Base-by-base conservation (phyloP, 805 yeast species). In the Candida ascalaphidarum region DNA sequence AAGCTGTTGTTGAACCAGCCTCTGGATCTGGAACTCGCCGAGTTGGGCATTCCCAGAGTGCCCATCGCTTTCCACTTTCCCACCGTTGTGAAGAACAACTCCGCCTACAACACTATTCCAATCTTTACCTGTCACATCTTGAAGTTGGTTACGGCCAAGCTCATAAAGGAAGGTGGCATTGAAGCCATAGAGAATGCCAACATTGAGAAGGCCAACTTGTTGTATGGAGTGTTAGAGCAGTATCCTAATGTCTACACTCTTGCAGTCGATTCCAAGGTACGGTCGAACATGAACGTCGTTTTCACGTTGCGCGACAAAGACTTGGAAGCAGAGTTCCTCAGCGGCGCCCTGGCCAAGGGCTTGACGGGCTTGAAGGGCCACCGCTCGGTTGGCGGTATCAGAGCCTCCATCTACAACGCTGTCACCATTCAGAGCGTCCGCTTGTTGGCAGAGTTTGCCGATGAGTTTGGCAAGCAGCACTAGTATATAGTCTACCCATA, bases 21-120 rank as follows among this genome's bases (percentile, higher is more conserved):
- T 3, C 41, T 74, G 3, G 82, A 75, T 38, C 79, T 62, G 2
- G 77, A 75, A 40, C 63, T 86, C 43, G 62, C 52, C 24, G 57
- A 60, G 21, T 58, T 77, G 28, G 72, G 72, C 11, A 52, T 84
- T n/a, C 94, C 96, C 9, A 59, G 88, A 33, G 63, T 81, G 1
- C 98, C 99, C 40, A 81, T 86, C 46, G 94, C 95, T 3, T 73
- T 81, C 58, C 88, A 86, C 46, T 84, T 74, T 52, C 86, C 95
- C 25, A 74, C 84, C 12, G 92, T 81, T 24, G 88, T 85, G 30
- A 72, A 75, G 45, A 85, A 88, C 64, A 81, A 89, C 63, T 82
- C 95, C 8, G 85, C 95, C 25, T 89, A 92, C 62, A 92, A 92
- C 65, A 92, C 99, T 4, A 78, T 92, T 34, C 96, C 98, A 23